These are phyloP conservation scores for Arctium minus DNA, from an alignment of 129 eudicot species.

Conservation along the genomic window DNA sequence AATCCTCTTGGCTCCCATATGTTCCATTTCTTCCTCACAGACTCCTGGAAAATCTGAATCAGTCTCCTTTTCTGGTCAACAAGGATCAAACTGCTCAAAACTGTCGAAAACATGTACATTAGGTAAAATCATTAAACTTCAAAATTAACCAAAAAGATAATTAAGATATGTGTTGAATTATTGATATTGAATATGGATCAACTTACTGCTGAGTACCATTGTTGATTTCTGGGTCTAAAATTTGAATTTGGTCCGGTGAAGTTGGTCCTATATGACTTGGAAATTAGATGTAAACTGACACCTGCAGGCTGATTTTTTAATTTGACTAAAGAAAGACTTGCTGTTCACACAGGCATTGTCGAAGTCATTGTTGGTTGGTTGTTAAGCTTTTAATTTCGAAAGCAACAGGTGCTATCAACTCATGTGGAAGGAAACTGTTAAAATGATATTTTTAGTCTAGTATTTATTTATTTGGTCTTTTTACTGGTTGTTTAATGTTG, in stretches of 20 bases:
- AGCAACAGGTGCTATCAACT: not conserved
- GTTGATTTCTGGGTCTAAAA: not conserved
- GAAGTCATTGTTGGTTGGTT: not conserved
- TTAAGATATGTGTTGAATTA: not conserved
- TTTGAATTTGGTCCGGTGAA: not conserved
- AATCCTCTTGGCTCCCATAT: constrained; percentile 43
- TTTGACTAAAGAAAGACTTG: not conserved
- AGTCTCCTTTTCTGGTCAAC: constrained; percentile 29
- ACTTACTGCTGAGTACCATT: constrained; percentile 13
- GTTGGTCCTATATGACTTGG: not conserved
- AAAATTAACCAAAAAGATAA: not conserved
- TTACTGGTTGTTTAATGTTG: not conserved
- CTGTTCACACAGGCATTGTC: not conserved
- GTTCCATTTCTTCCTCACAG: constrained; percentile 25
- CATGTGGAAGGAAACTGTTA: not conserved
- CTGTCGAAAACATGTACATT: not conserved
- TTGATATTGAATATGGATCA: not conserved
- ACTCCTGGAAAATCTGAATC: constrained; percentile 25
- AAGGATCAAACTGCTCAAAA: constrained; percentile 4
- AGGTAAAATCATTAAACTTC: not conserved
- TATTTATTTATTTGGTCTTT: not conserved
- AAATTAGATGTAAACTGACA: not conserved
- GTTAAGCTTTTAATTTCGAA: no score
- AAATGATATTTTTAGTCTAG: not conserved
- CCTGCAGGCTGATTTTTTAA: no score